Evolutionary conservation across 2,329 filamentous ascomycete species (phyloP), one percentile per base, ranked within the genome.

Genomic region (Aschersonia sp.): DNA sequence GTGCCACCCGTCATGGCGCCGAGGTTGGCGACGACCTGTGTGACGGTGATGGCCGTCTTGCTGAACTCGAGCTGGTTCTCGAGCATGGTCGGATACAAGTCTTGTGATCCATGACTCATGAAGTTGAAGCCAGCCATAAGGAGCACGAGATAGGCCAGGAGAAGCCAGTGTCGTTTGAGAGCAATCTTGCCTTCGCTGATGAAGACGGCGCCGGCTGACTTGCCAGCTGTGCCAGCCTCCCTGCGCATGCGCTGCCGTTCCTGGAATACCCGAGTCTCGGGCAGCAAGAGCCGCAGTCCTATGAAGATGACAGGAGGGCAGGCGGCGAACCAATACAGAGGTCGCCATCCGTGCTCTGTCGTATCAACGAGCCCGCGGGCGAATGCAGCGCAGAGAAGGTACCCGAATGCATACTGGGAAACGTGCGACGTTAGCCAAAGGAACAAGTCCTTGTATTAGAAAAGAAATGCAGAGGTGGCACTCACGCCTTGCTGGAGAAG

Each of bases 91-190:
- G 77, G 77, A 54, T 80, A 80, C 31, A 81, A 59, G 55, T 79
- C 76, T 61, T 85, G 64, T 29, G 78, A 84, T 47, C 85, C 85
- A 59, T 89, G 85, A 20, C 81, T 85, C 84, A 92, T 89, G 60
- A 92, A 94, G 66, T 94, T 94, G 71, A 94, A 92, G 4, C 87
- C 87, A 2, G 86, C 83, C 86, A 94, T 94, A 40, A 94, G 71
- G 28, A 94, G 69, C 5, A 94, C 85, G 49, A 94, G 71, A 65
- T 95, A 95, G 38, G 80, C 69, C 48, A 95, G 70, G 2, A 94
- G 65, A 10, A 87, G 53, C 89, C 89, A 94, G 64, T 94, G 86
- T 9, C 78, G 76, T 63, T 78, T 82, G 31, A 94, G 59, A 0
- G 87, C 88, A 0, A 89, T 77, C 56, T 85, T 85, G 51, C 85